Evolutionary conservation across 306 rosid genomes (phyloP), one percentile per base, ranked within the genome.

Genomic region (Astragalus membranaceus): DNA sequence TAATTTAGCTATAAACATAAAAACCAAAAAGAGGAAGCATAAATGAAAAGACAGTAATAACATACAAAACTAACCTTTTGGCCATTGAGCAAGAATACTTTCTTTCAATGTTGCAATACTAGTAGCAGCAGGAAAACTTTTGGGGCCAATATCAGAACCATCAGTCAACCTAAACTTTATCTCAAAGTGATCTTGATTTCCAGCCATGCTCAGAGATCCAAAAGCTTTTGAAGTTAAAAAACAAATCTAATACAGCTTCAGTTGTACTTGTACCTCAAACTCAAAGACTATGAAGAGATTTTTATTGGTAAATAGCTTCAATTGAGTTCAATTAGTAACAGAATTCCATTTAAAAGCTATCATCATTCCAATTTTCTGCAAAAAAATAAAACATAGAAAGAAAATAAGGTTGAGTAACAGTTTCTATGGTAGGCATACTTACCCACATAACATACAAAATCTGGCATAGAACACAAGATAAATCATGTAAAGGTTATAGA

Each of bases 61-160:
- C 46, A 67, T 20, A 20, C 23, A 20, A 20, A 63, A 74, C 78
- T 55, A 62, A 93, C 98, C 98, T 88, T 89, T 93, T 67, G 98
- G 98, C 98, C 98, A 93, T 70, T 88, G 97, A 30, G 97, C 86
- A 81, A 93, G 94, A 81, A 93, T 79, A 70, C 87, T 87, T 86
- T 93, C 96, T 75, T 93, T 93, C 81, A 93, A 85, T 41, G 83
- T 88, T 62, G 88, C 84, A 72, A 93, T 84, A 83, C 79, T 93
- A 59, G 98, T 85, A 13, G 97, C 97, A 66, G 88, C 85, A 63
- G 97, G 89, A 84, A 88, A 93, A 70, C 83, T 86, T 75, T 70
- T 87, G 16, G 98, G 98, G 69, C 98, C 98, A 72, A 93, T 93
- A 93, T 93, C 98, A 30, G 96, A 85, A 76, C 97, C 97, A 84